These are phyloP conservation scores for Hippophae rhamnoides DNA, from an alignment of 306 rosid genomes.

Conservation along the genomic window DNA sequence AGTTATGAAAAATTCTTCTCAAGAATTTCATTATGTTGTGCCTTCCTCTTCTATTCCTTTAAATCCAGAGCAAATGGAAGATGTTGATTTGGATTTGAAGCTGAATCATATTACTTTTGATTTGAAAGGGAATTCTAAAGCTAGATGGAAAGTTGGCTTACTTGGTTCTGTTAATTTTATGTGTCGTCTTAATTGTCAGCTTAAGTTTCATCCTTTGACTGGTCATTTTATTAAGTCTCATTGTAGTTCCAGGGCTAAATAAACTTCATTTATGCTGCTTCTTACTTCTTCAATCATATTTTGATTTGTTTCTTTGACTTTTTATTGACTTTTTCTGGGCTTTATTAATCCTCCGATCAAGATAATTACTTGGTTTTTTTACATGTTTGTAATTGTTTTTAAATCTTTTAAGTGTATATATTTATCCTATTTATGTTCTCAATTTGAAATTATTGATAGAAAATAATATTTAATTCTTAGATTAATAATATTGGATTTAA, in stretches of 20 bases:
- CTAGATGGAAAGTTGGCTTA: slow-evolving; percentile 53
- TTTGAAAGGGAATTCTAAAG: slow-evolving; percentile 42
- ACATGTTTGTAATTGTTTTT: too few relatives aligned
- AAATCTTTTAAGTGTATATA: too few relatives aligned
- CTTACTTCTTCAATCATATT: not conserved
- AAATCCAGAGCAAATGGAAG: slow-evolving; percentile 35
- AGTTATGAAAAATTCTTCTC: slow-evolving; percentile 39
- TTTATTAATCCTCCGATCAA: too few relatives aligned
- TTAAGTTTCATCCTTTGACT: slow-evolving; percentile 47
- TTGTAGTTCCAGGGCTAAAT: slow-evolving; percentile 60
- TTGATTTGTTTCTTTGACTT: not conserved
- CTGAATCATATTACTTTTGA: slow-evolving; percentile 31
- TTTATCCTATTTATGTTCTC: too few relatives aligned
- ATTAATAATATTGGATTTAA: too few relatives aligned
- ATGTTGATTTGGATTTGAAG: slow-evolving; percentile 40
- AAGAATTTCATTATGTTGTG: slow-evolving; percentile 33
- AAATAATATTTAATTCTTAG: too few relatives aligned
- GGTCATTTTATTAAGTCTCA: slow-evolving; percentile 39
- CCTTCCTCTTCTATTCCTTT: slow-evolving; percentile 40
- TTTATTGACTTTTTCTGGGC: too few relatives aligned
- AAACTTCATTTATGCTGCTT: slow-evolving; percentile 5
- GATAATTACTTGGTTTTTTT: too few relatives aligned
- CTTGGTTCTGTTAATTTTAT: slow-evolving; percentile 52
- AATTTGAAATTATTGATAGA: too few relatives aligned
- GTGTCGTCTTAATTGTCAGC: slow-evolving; percentile 48